Percentiles rank a stretch among this genome's conserved stretches.
phyloP scores from a whole-genome alignment of 495 filamentous ascomycete species.

The Annulohypoxylon maeteangense region DNA sequence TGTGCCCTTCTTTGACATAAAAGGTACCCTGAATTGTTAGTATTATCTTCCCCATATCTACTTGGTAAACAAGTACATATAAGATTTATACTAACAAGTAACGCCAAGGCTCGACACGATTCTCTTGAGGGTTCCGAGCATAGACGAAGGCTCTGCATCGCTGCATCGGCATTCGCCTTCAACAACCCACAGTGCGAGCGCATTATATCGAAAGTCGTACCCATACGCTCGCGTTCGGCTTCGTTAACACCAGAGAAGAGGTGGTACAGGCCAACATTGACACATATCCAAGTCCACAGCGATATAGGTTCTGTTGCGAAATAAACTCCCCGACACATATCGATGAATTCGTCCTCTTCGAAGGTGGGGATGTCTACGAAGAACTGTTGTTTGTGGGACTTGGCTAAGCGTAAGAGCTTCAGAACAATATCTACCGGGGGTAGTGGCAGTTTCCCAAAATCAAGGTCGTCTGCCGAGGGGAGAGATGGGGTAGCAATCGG shows the following conservation, averaged over 20 bases:
- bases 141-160: conserved; percentile 36
- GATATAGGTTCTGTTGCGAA: conserved; percentile 68
- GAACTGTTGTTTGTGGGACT: conserved; percentile 35
- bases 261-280: conserved; percentile 66
- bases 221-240: conserved; percentile 16
- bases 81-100: conserved; percentile 35
- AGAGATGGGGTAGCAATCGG: not conserved
- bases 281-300: conserved; percentile 64
- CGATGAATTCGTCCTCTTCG: conserved; percentile 61
- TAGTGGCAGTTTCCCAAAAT: conserved; percentile 28
- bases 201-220: conserved; percentile 26
- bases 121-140: conserved; percentile 45
- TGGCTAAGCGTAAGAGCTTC: conserved; percentile 37
- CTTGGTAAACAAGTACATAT: too few relatives aligned
- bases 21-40: conserved; percentile 34
- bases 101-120: conserved; percentile 41
- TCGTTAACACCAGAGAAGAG: conserved; percentile 56
- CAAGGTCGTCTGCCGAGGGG: conserved; percentile 3
- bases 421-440: conserved; percentile 38
- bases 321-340: conserved; percentile 66
- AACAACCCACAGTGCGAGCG: conserved; percentile 20
- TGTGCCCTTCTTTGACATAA: conserved; percentile 43
- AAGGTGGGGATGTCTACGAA: conserved; percentile 49
- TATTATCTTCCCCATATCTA: not conserved
- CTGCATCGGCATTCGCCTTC: conserved; percentile 29